Base-by-base conservation (phyloP, 2,329 filamentous ascomycete genomes). In the Sporothrix euskadiensis region DNA sequence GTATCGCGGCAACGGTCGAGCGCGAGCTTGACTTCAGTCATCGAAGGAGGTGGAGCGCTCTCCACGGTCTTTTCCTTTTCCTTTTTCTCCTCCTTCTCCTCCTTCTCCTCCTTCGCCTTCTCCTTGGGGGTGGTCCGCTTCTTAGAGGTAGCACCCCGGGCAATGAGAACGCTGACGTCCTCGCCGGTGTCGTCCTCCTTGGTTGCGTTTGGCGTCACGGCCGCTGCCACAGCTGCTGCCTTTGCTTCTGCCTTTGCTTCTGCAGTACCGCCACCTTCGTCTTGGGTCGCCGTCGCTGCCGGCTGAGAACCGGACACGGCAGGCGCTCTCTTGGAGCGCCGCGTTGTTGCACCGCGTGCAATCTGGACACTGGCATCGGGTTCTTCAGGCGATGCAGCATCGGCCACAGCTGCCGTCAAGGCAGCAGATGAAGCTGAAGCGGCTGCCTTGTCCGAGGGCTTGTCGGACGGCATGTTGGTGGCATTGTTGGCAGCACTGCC, bases 1-100 rank as follows among this genome's bases (percentile, higher is more conserved):
- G 83, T 83, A n/a, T 81, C 82, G 12, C 84, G 84, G 1, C 88
- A 81, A 66, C 82, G 84, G 49, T 81, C 78, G 14, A 89, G 81
- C 69, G 85, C 83, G 2, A 82, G 75, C 77, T 86, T 88, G 49
- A 86, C 79, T 0, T 80, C 78, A 44, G 77, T 74, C 61, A 85
- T 78, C 75, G 39, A 80, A 22, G 63, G 12, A 0, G 39, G 63
- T 26, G 35, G 63, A 12, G 39, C 16, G 1, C 14, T 14, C 14
- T 12, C 32, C 9, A 3, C 19, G 4, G 6, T 30, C 39, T 22
- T 14, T 16, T 22, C 44, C n/a, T 3, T 22, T 14, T 68, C 63
- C 22, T 35, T 30, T 5, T 63, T 35, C n/a, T 41, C 12, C 10
- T 41, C 59, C 32, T 63, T 14, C 16, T 47, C 61, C 3, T 56